A percentile compares a stretch with the other conserved stretches of the same genome.
These are phyloP conservation scores for Globisporangium spiculum DNA, from an alignment of 352 stramenopile genomes.

Conservation along the genomic window DNA sequence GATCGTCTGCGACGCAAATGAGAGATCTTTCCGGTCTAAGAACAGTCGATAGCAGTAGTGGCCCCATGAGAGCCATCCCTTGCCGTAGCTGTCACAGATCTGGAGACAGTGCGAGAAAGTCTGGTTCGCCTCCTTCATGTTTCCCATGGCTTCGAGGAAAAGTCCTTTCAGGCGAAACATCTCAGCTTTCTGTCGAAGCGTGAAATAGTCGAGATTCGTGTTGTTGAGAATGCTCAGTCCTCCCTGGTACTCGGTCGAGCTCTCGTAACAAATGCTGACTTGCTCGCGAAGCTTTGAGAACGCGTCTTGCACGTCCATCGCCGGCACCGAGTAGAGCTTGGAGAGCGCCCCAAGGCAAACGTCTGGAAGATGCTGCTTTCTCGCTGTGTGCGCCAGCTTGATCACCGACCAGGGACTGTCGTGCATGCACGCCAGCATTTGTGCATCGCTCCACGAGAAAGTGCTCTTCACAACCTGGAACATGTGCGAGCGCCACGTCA, in stretches of 20 bases:
- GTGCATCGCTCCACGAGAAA: slow-evolving; percentile 86
- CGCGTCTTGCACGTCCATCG: slow-evolving; percentile 92
- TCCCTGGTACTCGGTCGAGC: slow-evolving; percentile 79
- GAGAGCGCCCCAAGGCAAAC: slow-evolving; percentile 83
- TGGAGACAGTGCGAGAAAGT: slow-evolving; percentile 91
- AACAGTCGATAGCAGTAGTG: slow-evolving; percentile 90
- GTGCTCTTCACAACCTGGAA: slow-evolving; percentile 89
- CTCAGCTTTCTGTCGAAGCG: slow-evolving; percentile 88
- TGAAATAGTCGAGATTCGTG: slow-evolving; percentile 93
- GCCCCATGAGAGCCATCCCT: slow-evolving; percentile 95
- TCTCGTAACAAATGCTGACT: slow-evolving; percentile 92
- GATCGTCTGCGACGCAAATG: slow-evolving; percentile 87
- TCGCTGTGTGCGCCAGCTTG: slow-evolving; percentile 86
- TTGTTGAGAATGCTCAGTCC: slow-evolving; percentile 92
- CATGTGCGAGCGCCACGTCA: slow-evolving; percentile 93
- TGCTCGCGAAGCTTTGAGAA: slow-evolving; percentile 93
- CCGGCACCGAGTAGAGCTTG: slow-evolving; percentile 85
- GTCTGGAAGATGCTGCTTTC: slow-evolving; percentile 89
- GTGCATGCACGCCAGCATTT: slow-evolving; percentile 89
- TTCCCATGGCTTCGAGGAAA: slow-evolving; percentile 85
- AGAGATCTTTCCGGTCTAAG: slow-evolving; percentile 65
- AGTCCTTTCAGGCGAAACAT: slow-evolving; percentile 91
- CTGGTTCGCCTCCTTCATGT: slow-evolving; percentile 79
- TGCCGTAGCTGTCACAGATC: slow-evolving; percentile 91
- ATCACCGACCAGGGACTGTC: slow-evolving; percentile 93